Base-by-base conservation (phyloP, 2,329 filamentous ascomycete genomes). In the Colletotrichum sp. region DNA sequence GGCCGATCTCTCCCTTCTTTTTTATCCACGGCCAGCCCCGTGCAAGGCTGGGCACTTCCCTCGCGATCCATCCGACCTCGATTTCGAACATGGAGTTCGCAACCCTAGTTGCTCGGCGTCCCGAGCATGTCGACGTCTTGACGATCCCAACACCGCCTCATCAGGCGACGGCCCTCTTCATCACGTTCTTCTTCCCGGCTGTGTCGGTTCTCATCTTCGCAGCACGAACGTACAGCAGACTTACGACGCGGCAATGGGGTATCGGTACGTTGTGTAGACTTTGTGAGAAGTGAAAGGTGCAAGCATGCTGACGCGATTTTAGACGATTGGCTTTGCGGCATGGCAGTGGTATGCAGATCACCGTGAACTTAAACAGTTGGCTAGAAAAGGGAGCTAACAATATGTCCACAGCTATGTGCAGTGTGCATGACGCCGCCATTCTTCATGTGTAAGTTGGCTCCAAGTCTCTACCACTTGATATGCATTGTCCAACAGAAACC, bases 101-200 rank as follows among this genome's bases (percentile, higher is more conserved):
- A 31, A 55, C 61, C 24, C 51, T 70, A 18, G 34, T 70, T 31
- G 67, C 58, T 27, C 62, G 69, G 36, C 70, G 70, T 57, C 70
- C 70, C 9, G 75, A 78, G 8, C 77, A 77, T 29, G 77, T 76
- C 1, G 75, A 82, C 62, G 78, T 80, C 8, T 69, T 75, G 34
- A 76, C 78, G 54, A 81, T 82, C 9, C 81, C 81, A 3, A 82
- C 81, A 13, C 79, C 81, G 13, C 76, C 80, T n/a, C 78, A 82
- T 16, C 82, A 84, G 59, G 69, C 76, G 9, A 73, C 74, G 12
- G 82, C 78, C 2, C 68, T 83, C 6, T 79, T 79, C 54, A 75
- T 83, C 51, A 76, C 81, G 21, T 82, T 84, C 73, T 70, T 82
- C 59, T 82, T 83, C 18, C 81, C 82, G 2, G 71, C 70, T 8